Base-by-base conservation (phyloP, 352 stramenopile species). In the Phytopythium kandeliae region DNA sequence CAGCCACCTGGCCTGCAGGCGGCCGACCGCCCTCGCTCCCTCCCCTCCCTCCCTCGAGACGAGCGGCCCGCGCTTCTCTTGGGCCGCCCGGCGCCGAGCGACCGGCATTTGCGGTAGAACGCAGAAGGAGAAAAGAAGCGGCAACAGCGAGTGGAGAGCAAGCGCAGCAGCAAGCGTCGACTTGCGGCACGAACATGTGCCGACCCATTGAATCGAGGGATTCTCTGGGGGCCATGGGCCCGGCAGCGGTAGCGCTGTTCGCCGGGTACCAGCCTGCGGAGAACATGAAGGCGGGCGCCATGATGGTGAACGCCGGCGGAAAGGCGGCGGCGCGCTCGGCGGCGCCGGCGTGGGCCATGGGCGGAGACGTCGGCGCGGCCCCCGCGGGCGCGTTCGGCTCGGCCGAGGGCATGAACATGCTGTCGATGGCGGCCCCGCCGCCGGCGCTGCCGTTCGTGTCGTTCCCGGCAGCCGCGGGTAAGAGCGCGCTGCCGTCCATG, bases 151-250 rank as follows among this genome's bases (percentile, higher is more conserved):
- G 37, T 52, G 58, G 58, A 67, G 61, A 50, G n/a, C 40, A 35
- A 35, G 24, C 26, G 16, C 5, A 40, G 33, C 55, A 48, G 34
- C 50, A 47, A 47, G 21, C 9, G 57, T 10, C 12, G 22, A 31
- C 40, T 31, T 19, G 38, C 24, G 54, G 49, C 36, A 55, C 48
- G 21, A 63, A 35, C 66, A 91, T 89, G 80, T 91, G 80, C 63
- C 77, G 80, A 69, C 80, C 80, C 59, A 91, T 91, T 74, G 80
- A 89, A 72, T 89, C 77, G 37, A 49, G 80, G 50, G 75, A 91
- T 84, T 85, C 80, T 71, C 65, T 91, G 63, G 75, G 75, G 71
- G 79, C 69, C 65, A 87, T 89, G 74, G 76, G 76, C 62, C 68
- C 73, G 33, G 74, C 77, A 56, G 75, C 79, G 62, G 73, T 78